Evolutionary conservation across 257 asterid genomes (phyloP), one percentile per base, ranked within the genome.

Genomic region (Perilla frutescens): DNA sequence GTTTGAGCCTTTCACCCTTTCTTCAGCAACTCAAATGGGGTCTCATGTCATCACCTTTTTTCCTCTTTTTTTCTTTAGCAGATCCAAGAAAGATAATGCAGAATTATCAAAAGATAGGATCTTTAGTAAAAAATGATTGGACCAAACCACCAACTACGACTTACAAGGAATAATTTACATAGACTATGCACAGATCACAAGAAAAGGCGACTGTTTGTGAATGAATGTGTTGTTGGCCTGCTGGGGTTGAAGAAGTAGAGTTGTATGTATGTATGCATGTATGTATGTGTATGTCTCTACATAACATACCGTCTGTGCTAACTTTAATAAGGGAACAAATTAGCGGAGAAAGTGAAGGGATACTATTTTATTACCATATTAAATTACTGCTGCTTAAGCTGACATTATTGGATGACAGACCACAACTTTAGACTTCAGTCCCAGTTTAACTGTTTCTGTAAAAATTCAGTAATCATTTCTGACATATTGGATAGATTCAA

Each of bases 1-100:
- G 73, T 26, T 75, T 71, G 67, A 62, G 74, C 62, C 85, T 85
- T 83, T 50, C n/a, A 54, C 71, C 59, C 72, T 31, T 40, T 73
- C 66, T 77, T 71, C 57, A 58, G 73, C 83, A 75, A 62, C 73
- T 54, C 62, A 71, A 83, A 74, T 61, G 87, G 86, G 85, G 55
- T 41, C 62, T 56, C 6, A 6, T 31, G 4, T 57, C 41, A 57
- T 11, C 68, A 29, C 70, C 41, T 15, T 36, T 59, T 59, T 71
- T 68, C 26, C 44, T 53, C 13, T 50, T 54, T 73, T 44, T 40
- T n/a, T 62, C 14, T 77, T 76, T 64, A 63, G 80, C 77, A 84
- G 85, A 83, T 85, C 90, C 86, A 70, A 83, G 82, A 83, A 81
- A 79, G 86, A 82, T 81, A 84, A 80, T 83, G 90, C 85, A 66